A percentile compares a stretch with the other conserved stretches of the same genome.
Conservation (phyloP, 257 asterid species). For the Solanum sejunctum region DNA sequence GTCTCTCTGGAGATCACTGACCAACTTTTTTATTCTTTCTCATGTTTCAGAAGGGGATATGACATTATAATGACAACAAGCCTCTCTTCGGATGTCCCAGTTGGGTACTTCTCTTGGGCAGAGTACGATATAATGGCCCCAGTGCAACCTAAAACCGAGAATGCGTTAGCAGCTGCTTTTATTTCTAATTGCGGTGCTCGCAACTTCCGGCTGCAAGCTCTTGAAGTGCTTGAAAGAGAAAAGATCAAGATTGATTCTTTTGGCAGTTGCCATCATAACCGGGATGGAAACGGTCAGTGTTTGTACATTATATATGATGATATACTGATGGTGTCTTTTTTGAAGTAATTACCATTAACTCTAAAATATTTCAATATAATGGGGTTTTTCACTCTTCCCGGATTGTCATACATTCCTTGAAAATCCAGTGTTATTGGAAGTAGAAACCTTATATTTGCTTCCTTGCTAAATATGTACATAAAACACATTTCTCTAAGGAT, state of each 20-base stretch:
- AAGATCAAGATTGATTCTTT: slow-evolving; percentile 71
- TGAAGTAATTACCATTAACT: neutral
- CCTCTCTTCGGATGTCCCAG: slow-evolving; percentile 98
- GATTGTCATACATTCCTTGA: neutral
- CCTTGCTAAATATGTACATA: neutral
- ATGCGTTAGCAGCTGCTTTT: slow-evolving; percentile 84
- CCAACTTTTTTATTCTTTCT: neutral
- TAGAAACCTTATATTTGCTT: neutral
- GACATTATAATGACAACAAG: slow-evolving; percentile 85
- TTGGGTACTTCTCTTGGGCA: slow-evolving; percentile 97
- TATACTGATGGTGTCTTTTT: neutral
- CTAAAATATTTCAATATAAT: neutral
- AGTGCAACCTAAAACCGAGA: slow-evolving; percentile 71
- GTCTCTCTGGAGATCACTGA: neutral
- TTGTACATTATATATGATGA: neutral
- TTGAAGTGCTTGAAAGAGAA: slow-evolving; percentile 70
- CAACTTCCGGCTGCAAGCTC: slow-evolving; percentile 83
- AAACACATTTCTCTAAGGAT: neutral
- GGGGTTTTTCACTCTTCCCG: neutral
- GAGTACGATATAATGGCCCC: slow-evolving; percentile 98
- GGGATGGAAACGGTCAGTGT: slow-evolving; percentile 63
- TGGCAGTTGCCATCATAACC: slow-evolving; percentile 84
- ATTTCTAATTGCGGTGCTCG: slow-evolving; percentile 93
- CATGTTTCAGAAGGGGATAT: slow-evolving; percentile 58
- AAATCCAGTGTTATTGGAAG: neutral